Conservation (phyloP, 2,329 filamentous ascomycete genomes). For the Alternaria rosae region DNA sequence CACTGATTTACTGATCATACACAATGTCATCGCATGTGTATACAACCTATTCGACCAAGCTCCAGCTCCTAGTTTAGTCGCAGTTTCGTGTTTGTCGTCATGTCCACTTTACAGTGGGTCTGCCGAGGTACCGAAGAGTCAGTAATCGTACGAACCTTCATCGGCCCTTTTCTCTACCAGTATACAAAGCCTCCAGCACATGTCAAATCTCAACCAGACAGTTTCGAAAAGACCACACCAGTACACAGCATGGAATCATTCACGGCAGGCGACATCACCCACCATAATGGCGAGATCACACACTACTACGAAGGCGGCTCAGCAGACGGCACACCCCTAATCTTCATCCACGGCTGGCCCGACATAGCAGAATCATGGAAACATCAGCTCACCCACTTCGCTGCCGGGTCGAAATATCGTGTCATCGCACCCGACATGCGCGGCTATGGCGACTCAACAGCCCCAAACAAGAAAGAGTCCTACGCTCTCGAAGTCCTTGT, state of each 20-base stretch:
- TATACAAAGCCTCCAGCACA: background rate
- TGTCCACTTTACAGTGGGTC: background rate
- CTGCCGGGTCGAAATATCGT: slow-evolving; percentile 34
- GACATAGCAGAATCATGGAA: slow-evolving; percentile 49
- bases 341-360: slow-evolving; percentile 46
- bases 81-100: background rate
- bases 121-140: background rate
- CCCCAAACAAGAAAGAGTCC: slow-evolving; percentile 33
- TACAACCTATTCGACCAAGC: background rate
- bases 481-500: slow-evolving; percentile 42
- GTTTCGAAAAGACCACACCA: background rate
- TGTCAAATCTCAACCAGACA: background rate
- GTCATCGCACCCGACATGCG: slow-evolving; percentile 41
- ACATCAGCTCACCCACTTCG: slow-evolving; percentile 44
- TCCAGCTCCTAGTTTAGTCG: background rate
- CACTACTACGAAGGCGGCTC: slow-evolving; percentile 37
- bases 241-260: slow-evolving; percentile 19
- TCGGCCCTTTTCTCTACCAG: background rate
- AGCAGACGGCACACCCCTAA: slow-evolving; percentile 27
- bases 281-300: slow-evolving; percentile 29
- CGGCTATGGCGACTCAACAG: slow-evolving; percentile 47
- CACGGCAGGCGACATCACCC: slow-evolving; percentile 26
- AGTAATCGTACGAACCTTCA: background rate
- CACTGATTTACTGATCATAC: too few relatives aligned
- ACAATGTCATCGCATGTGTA: background rate